A percentile compares a stretch with the other conserved stretches of the same genome.
These are phyloP conservation scores for Gliomastix tumulicola DNA, from an alignment of 2,329 filamentous ascomycete genomes.

Conservation along the genomic window DNA sequence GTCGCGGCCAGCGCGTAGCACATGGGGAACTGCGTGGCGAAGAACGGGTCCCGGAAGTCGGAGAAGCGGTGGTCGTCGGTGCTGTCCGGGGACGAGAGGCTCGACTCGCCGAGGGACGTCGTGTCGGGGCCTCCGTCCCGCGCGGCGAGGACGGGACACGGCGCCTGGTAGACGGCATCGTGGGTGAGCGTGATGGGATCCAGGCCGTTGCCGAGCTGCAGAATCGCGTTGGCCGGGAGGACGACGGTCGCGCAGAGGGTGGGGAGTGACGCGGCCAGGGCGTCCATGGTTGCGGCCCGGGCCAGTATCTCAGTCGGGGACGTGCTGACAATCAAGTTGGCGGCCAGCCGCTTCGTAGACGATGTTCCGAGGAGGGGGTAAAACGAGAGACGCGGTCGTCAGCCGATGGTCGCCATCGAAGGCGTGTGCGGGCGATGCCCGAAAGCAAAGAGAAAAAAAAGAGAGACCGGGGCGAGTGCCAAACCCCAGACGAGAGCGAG, in stretches of 20 bases:
- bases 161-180: conserved; percentile 45
- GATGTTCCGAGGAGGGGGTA: too few relatives aligned
- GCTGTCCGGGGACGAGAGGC: conserved; percentile 17
- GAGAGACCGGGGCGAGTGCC: too few relatives aligned
- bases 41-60: conserved; percentile 80
- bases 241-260: conserved; percentile 31
- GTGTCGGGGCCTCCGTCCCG: conserved; percentile 7
- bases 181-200: conserved; percentile 49
- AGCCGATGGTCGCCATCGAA: too few relatives aligned
- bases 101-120: conserved; percentile 28
- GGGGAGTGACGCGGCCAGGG: conserved; percentile 15
- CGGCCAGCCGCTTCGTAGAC: too few relatives aligned
- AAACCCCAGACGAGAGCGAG: too few relatives aligned
- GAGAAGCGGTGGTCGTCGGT: conserved; percentile 38
- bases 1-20: conserved; percentile 88
- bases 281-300: conserved; percentile 3
- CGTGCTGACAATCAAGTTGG: too few relatives aligned
- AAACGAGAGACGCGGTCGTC: too few relatives aligned
- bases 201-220: conserved; percentile 43
- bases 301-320: too few relatives aligned
- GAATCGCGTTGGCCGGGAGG: conserved; percentile 35
- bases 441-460: too few relatives aligned
- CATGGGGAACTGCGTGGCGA: conserved; percentile 87
- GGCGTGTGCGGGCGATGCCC: too few relatives aligned
- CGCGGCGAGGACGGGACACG: conserved; percentile 18